Conservation (phyloP, 768 basidiomycete genomes). For the Hortiboletus flavorubellus region DNA sequence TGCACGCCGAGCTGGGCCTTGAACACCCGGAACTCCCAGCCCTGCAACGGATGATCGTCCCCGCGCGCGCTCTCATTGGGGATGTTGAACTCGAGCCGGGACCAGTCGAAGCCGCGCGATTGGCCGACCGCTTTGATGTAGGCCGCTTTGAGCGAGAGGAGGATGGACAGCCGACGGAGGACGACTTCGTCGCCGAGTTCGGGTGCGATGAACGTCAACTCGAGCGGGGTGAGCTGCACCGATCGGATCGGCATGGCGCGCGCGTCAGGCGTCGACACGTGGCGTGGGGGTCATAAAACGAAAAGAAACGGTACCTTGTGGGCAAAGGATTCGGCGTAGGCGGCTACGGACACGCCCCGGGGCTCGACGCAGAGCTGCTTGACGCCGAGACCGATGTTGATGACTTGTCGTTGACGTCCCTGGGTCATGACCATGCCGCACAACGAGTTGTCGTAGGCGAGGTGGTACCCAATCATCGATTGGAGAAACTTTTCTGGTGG, state of each 20-base stretch:
- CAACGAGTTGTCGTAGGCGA: constrained; percentile 62
- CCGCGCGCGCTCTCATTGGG: constrained; percentile 57
- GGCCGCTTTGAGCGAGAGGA: constrained; percentile 75
- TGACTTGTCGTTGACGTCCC: constrained; percentile 67
- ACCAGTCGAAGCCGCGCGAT: constrained; percentile 75
- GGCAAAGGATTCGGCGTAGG: constrained; percentile 68
- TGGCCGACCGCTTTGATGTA: constrained; percentile 86
- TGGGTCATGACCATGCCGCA: constrained; percentile 88
- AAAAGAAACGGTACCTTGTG: constrained; percentile 58
- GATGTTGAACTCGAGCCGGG: constrained; percentile 79
- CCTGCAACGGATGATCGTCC: constrained; percentile 64
- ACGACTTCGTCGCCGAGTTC: constrained; percentile 59
- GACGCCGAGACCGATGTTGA: constrained; percentile 81
- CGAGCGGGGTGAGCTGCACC: constrained; percentile 42
- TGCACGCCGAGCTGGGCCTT: constrained; percentile 68
- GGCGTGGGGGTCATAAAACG: background rate
- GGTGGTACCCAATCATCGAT: constrained; percentile 79
- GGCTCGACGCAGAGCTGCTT: constrained; percentile 65
- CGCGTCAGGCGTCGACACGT: background rate
- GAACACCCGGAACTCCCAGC: constrained; percentile 89
- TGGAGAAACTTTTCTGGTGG: constrained; percentile 61
- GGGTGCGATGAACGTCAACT: constrained; percentile 50
- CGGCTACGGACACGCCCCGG: constrained; percentile 50
- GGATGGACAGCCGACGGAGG: constrained; percentile 71
- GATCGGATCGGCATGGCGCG: background rate